Evolutionary conservation across 805 yeast genomes (phyloP).

Genomic region (Kockiozyma suomiensis): DNA sequence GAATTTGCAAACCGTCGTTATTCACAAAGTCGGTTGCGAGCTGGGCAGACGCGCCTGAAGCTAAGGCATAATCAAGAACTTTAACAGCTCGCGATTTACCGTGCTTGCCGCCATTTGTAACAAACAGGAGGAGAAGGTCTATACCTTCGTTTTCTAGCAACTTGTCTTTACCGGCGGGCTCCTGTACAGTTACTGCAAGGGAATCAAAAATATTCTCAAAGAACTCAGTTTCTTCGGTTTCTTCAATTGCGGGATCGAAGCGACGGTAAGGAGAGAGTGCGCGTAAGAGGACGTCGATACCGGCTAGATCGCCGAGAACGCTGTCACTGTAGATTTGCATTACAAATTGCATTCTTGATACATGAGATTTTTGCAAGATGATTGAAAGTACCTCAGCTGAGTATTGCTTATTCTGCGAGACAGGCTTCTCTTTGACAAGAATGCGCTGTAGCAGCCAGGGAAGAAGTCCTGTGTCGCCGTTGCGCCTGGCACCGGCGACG

Average conservation of each 20-base stretch:
- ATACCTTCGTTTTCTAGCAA: slow-evolving; percentile 35
- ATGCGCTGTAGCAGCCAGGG: slow-evolving; percentile 33
- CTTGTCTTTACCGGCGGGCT: slow-evolving; percentile 25
- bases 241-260: slow-evolving; percentile 29
- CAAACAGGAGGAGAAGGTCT: slow-evolving; percentile 31
- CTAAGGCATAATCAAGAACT: slow-evolving; percentile 29
- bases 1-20: slow-evolving; percentile 28
- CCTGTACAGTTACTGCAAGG: slow-evolving; percentile 28
- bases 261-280: slow-evolving; percentile 26
- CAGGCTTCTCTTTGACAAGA: slow-evolving; percentile 25
- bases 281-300: slow-evolving; percentile 32
- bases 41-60: slow-evolving; percentile 20
- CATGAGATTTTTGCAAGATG: slow-evolving; percentile 25
- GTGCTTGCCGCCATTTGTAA: slow-evolving; percentile 26
- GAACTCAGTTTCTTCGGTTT: slow-evolving; percentile 30
- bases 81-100: slow-evolving; percentile 29
- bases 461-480: slow-evolving; percentile 25
- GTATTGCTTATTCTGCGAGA: slow-evolving; percentile 34
- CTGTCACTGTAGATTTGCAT: slow-evolving; percentile 1
- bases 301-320: slow-evolving; percentile 19
- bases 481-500: not conserved
- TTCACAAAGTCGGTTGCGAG: slow-evolving; percentile 28
- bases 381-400: slow-evolving; percentile 36
- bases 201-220: slow-evolving; percentile 34
- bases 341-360: slow-evolving; percentile 11